Conservation (phyloP, 2,329 filamentous ascomycete species). For the Phaeoacremonium minimum region DNA sequence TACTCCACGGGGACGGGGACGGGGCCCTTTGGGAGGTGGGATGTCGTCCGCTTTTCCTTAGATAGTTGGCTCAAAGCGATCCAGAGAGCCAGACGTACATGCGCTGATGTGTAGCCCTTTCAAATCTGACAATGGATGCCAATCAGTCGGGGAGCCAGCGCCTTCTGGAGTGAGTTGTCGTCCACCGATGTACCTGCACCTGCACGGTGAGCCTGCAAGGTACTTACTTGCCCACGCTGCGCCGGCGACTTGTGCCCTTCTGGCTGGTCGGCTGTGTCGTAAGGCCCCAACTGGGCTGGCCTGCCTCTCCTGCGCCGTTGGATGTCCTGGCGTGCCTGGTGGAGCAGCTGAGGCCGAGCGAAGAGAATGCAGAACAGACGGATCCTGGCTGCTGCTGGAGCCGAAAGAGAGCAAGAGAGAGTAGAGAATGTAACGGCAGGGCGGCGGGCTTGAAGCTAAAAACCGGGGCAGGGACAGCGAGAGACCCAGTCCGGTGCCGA, state of each 20-base stretch:
- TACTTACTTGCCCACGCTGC: neutral
- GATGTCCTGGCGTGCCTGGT: neutral
- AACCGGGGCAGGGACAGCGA: neutral
- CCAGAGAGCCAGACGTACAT: too few species aligned
- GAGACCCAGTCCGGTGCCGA: too few species aligned
- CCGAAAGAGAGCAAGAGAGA: neutral
- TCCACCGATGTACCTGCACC: neutral
- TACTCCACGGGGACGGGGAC: too few species aligned
- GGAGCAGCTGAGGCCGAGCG: neutral
- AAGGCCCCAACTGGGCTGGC: neutral
- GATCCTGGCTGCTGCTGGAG: neutral
- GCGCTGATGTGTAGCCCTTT: too few species aligned
- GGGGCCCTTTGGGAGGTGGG: too few species aligned
- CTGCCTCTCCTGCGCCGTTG: neutral
- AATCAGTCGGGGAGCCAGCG: neutral
- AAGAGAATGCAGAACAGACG: neutral
- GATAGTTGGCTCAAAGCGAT: too few species aligned
- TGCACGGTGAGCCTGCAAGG: neutral
- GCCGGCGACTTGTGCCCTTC: neutral
- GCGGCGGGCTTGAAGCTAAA: neutral
- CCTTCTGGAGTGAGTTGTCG: neutral
- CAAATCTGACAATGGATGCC: neutral
- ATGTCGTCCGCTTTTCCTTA: too few species aligned
- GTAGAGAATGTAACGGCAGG: neutral
- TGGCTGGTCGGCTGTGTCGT: neutral